These are phyloP conservation scores for Parmales sp. DNA, from an alignment of 108 stramenopile genomes.

Conservation along the genomic window DNA sequence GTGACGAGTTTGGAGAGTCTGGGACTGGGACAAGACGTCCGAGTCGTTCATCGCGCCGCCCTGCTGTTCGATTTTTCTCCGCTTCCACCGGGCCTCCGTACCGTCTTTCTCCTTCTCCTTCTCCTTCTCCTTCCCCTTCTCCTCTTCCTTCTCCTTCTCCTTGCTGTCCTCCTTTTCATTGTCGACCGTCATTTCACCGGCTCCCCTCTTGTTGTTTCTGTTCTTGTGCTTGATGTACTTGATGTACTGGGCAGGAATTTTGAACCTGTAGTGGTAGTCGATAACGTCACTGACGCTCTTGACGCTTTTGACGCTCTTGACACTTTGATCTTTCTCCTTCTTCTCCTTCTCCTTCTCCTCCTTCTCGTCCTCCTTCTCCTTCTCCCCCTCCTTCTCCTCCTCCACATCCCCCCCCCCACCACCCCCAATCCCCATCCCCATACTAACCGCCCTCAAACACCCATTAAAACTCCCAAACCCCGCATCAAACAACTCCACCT, in stretches of 20 bases:
- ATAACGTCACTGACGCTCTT: slow-evolving; percentile 57
- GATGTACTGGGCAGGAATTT: slow-evolving; percentile 75
- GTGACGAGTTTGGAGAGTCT: no score
- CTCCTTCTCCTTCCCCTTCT: no score
- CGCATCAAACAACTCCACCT: slow-evolving; percentile 54
- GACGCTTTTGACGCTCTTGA: slow-evolving; percentile 44
- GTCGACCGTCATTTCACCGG: no score
- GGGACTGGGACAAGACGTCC: no score
- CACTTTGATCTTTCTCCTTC: slow-evolving; percentile 31
- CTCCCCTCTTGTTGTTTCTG: no score
- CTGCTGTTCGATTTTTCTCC: no score
- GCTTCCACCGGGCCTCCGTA: no score
- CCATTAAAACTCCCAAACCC: slow-evolving; percentile 60
- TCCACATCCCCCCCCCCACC: no score
- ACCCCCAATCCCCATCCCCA: slow-evolving; percentile 36
- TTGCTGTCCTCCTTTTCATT: no score
- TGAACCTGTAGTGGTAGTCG: slow-evolving; percentile 78
- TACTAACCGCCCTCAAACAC: slow-evolving; percentile 52
- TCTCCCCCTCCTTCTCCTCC: slow-evolving; percentile 37
- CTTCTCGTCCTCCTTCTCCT: slow-evolving; percentile 32
- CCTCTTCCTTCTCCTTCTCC: no score
- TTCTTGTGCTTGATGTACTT: slow-evolving; percentile 61
- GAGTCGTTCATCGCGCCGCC: no score
- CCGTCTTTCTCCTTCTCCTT: no score
- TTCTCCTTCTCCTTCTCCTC: slow-evolving; percentile 22